These are phyloP conservation scores for Chaetomiaceae sp. DNA, from an alignment of 2,329 filamentous ascomycete genomes.

Conservation along the genomic window DNA sequence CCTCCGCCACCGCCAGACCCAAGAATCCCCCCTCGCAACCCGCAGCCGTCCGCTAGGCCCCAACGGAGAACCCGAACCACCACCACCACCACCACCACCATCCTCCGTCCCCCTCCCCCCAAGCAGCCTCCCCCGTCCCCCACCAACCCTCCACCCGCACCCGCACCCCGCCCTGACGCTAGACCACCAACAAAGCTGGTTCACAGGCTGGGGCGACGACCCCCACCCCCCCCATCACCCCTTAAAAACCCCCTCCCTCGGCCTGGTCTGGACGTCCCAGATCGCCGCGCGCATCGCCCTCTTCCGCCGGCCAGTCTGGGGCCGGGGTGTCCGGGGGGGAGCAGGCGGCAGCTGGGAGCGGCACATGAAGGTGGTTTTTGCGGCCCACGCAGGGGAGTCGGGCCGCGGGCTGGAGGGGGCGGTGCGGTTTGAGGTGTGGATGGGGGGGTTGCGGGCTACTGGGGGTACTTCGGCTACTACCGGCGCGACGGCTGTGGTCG, in stretches of 20 bases:
- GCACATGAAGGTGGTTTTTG: conserved; percentile 87
- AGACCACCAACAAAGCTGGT: conserved; percentile 89
- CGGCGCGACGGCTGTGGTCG: conserved; percentile 16
- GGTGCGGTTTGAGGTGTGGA: conserved; percentile 71
- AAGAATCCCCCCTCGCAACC: conserved; percentile 49
- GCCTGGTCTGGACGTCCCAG: conserved; percentile 88
- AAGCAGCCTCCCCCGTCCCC: conserved; percentile 29
- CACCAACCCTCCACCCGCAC: neutral
- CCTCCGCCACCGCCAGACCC: conserved; percentile 21
- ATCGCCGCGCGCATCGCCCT: conserved; percentile 77
- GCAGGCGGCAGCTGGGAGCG: conserved; percentile 52
- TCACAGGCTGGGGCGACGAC: conserved; percentile 89
- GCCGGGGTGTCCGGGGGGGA: conserved; percentile 41
- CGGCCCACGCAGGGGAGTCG: conserved; percentile 62
- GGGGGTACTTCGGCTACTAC: no score
- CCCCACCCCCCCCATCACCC: conserved; percentile 30
- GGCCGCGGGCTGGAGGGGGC: conserved; percentile 45
- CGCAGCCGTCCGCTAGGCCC: conserved; percentile 40
- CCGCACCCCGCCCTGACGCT: conserved; percentile 58
- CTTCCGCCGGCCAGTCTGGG: conserved; percentile 59
- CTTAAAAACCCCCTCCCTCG: conserved; percentile 80
- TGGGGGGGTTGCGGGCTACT: conserved; percentile 53
- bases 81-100: conserved; percentile 36
- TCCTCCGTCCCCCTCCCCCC: conserved; percentile 33
- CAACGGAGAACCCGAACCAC: conserved; percentile 33